These are phyloP conservation scores for Plasmodium fragile DNA, from an alignment of 169 alveolate genomes.

Conservation along the genomic window DNA sequence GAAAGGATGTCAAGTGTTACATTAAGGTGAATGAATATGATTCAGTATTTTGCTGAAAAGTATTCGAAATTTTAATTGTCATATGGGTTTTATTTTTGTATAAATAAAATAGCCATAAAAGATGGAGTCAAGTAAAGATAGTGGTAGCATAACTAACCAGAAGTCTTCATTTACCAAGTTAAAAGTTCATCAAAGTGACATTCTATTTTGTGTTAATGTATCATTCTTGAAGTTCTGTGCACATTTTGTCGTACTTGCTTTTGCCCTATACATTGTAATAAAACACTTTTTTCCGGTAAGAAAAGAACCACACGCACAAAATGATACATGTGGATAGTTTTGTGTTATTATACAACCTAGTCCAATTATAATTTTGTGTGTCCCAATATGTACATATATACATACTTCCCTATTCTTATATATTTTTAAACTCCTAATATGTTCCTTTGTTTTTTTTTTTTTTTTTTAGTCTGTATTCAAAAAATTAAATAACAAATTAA, in stretches of 20 bases:
- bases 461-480: background rate
- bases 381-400: background rate
- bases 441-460: background rate
- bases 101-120: background rate
- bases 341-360: background rate
- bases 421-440: background rate
- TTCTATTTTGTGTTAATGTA: conserved; percentile 16
- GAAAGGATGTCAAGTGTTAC: background rate
- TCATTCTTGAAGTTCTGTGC: background rate
- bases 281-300: background rate
- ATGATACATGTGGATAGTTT: background rate
- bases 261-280: background rate
- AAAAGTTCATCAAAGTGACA: background rate
- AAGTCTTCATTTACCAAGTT: background rate
- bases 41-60: background rate
- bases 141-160: background rate
- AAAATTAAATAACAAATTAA: background rate
- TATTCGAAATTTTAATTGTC: background rate
- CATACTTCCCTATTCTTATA: background rate
- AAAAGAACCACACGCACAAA: no score
- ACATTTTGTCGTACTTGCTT: background rate
- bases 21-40: background rate
- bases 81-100: background rate
- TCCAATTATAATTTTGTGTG: background rate
- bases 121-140: background rate